Evolutionary conservation across 352 stramenopile genomes (phyloP).

Genomic region (Phytophthora tubulina): DNA sequence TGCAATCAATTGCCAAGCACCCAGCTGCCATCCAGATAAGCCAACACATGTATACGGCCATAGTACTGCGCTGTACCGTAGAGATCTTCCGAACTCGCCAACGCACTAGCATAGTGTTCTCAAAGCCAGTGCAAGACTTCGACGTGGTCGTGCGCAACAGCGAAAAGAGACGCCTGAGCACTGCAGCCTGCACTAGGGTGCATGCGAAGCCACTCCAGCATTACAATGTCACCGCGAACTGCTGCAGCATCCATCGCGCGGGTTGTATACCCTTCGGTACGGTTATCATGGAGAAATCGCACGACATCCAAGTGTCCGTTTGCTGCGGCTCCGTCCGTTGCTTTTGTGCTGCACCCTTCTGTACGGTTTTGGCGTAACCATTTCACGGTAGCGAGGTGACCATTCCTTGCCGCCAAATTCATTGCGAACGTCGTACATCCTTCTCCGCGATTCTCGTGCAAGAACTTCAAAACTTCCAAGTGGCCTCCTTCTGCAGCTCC

Average conservation of each 20-base stretch:
- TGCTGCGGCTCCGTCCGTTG: conserved; percentile 32
- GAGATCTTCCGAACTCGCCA: conserved; percentile 17
- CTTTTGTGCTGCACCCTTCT: conserved; percentile 33
- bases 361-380: conserved; percentile 53
- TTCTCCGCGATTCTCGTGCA: conserved; percentile 37
- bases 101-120: conserved; percentile 15
- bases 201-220: conserved; percentile 37
- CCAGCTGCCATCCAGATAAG: conserved; percentile 22
- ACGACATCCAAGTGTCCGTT: conserved; percentile 35
- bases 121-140: conserved; percentile 40
- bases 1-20: conserved; percentile 1
- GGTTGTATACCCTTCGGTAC: conserved; percentile 25
- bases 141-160: conserved; percentile 34
- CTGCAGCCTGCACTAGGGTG: conserved; percentile 12
- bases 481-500: conserved; percentile 33
- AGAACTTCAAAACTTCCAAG: conserved; percentile 34
- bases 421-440: conserved; percentile 47
- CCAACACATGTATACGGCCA: conserved; percentile 30
- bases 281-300: conserved; percentile 36
- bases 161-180: conserved; percentile 32
- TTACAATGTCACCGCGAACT: conserved; percentile 19
- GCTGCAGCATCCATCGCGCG: conserved; percentile 28
- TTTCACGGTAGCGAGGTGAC: conserved; percentile 57
- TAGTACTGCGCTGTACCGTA: conserved; percentile 32
- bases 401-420: conserved; percentile 59